phyloP scores from a whole-genome alignment of 345 rosid genomes.

The Bruguiera parviflora region DNA sequence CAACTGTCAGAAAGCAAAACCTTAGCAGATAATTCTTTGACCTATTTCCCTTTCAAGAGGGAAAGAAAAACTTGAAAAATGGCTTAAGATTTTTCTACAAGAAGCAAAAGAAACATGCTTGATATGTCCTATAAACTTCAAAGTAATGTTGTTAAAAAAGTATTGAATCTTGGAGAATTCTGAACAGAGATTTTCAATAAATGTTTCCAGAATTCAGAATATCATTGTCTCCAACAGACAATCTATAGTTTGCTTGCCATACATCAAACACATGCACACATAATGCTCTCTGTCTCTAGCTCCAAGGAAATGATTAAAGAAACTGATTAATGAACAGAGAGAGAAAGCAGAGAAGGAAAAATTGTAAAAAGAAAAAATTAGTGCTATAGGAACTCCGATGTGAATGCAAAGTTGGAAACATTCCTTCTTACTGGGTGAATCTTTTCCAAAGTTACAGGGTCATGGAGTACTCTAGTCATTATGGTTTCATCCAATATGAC shows the following conservation, averaged over 20 bases:
- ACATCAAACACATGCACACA: too few relatives aligned
- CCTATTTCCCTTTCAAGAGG: not conserved
- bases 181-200: not conserved
- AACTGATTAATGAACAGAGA: too few relatives aligned
- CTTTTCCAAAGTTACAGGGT: not conserved
- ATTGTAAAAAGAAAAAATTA: too few relatives aligned
- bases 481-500: not conserved
- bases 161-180: not conserved
- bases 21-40: not conserved
- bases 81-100: not conserved
- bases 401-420: too few relatives aligned
- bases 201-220: not conserved
- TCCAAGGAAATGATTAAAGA: too few relatives aligned
- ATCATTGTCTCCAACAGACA: not conserved
- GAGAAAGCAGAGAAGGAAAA: too few relatives aligned
- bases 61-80: not conserved
- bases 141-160: not conserved
- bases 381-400: too few relatives aligned
- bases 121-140: not conserved
- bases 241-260: not conserved
- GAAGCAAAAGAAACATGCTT: not conserved
- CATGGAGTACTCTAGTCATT: too few relatives aligned
- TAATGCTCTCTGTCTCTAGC: too few relatives aligned
- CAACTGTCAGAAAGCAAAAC: slow-evolving; percentile 38
- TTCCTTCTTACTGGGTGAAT: not conserved